Conservation (phyloP, 179 eudicot genomes). For the Spergularia azorica region DNA sequence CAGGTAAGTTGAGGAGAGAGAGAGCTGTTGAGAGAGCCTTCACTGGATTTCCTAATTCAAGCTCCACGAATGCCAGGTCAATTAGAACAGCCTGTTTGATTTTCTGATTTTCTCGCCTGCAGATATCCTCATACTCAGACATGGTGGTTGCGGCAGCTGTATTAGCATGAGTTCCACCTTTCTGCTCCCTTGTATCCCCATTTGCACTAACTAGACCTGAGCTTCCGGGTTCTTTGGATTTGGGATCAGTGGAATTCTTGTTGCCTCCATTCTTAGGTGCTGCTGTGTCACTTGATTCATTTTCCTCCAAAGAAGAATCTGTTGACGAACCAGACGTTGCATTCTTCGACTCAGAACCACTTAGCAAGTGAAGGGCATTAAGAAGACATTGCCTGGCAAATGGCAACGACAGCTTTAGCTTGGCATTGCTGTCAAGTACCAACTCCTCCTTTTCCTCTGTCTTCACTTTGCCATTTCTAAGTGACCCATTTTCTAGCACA, state of each 20-base stretch:
- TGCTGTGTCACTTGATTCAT: slow-evolving; percentile 38
- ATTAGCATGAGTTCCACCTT: slow-evolving; percentile 40
- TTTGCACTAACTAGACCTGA: slow-evolving; percentile 53
- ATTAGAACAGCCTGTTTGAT: slow-evolving; percentile 77
- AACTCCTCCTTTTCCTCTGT: slow-evolving; percentile 34
- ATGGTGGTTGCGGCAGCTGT: slow-evolving; percentile 39
- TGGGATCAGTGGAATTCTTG: slow-evolving; percentile 42
- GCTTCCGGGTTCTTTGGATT: slow-evolving; percentile 41
- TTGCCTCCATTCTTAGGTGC: slow-evolving; percentile 33
- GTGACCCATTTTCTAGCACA: slow-evolving; percentile 42
- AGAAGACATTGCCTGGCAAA: slow-evolving; percentile 75
- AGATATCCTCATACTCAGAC: slow-evolving; percentile 55
- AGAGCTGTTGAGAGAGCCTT: slow-evolving; percentile 64
- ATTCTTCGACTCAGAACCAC: slow-evolving; percentile 39
- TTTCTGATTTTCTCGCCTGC: slow-evolving; percentile 66
- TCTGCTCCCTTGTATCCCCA: slow-evolving; percentile 73
- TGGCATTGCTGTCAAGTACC: slow-evolving; percentile 31
- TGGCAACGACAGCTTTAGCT: slow-evolving; percentile 56
- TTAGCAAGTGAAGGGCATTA: slow-evolving; percentile 69
- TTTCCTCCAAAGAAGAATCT: slow-evolving; percentile 38
- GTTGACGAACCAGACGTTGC: slow-evolving; percentile 33
- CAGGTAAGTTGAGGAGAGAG: slow-evolving; percentile 58
- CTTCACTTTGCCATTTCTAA: slow-evolving; percentile 32
- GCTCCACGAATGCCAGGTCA: slow-evolving; percentile 79
- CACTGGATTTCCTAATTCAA: slow-evolving; percentile 67